Percentiles rank a stretch among this genome's conserved stretches.
These are phyloP conservation scores for Sporothrix protearum DNA, from an alignment of 2,329 filamentous ascomycete species.

Conservation along the genomic window DNA sequence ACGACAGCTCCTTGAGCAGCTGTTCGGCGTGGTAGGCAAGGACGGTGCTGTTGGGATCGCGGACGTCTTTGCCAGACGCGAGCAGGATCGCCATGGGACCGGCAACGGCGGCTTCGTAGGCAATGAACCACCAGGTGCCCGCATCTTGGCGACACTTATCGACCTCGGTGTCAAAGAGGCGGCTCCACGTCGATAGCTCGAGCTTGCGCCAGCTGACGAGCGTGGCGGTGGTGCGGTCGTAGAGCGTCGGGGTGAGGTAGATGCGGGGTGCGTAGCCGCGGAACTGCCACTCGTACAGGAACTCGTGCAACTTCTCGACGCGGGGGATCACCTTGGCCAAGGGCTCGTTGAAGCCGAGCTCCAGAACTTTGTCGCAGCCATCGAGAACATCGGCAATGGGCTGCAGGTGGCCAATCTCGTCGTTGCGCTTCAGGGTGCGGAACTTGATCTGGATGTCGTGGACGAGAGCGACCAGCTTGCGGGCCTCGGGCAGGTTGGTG, in stretches of 20 bases:
- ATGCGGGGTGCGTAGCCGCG: conserved; percentile 78
- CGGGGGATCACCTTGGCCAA: conserved; percentile 81
- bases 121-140: conserved; percentile 92
- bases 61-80: conserved; percentile 50
- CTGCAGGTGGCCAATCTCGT: conserved; percentile 69
- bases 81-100: conserved; percentile 63
- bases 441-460: conserved; percentile 70
- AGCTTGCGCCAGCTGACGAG: conserved; percentile 87
- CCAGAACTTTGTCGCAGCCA: conserved; percentile 70
- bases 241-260: conserved; percentile 65
- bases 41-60: neutral
- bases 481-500: conserved; percentile 70
- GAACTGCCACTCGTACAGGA: conserved; percentile 90
- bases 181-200: conserved; percentile 88
- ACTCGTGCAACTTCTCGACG: conserved; percentile 79
- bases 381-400: conserved; percentile 72
- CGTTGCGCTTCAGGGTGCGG: conserved; percentile 61
- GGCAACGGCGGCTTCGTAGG: conserved; percentile 83
- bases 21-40: conserved; percentile 62
- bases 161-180: conserved; percentile 79
- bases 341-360: conserved; percentile 74
- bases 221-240: conserved; percentile 73
- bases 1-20: conserved; percentile 70
- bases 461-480: conserved; percentile 67
- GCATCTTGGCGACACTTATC: conserved; percentile 73